phyloP scores from a whole-genome alignment of 2,329 filamentous ascomycete genomes.

The Paraphaeosphaeria minitans region DNA sequence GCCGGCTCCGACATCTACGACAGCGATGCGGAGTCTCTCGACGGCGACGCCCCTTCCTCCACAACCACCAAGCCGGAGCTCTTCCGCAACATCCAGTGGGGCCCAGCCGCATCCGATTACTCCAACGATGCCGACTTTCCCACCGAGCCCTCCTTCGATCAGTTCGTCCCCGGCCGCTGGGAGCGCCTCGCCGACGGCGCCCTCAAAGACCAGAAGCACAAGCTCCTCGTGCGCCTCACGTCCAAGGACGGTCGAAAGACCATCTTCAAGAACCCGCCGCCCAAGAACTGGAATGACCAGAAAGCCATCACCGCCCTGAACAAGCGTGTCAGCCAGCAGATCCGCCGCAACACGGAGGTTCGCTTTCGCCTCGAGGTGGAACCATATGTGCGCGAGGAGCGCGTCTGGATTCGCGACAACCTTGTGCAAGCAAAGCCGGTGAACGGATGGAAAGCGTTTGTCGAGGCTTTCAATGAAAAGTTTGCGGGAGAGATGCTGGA shows the following conservation, averaged over 20 bases:
- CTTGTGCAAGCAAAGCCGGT: conserved; percentile 27
- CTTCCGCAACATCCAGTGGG: conserved; percentile 37
- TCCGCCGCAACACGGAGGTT: conserved; percentile 34
- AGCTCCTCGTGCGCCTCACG: conserved; percentile 33
- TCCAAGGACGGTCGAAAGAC: conserved; percentile 26
- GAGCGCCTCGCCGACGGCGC: conserved; percentile 29
- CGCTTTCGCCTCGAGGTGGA: conserved; percentile 31
- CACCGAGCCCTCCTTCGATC: conserved; percentile 24
- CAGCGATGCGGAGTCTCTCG: conserved; percentile 26
- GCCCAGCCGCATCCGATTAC: conserved; percentile 21
- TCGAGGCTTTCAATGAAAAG: conserved; percentile 28
- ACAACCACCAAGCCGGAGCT: conserved; percentile 25
- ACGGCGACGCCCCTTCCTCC: conserved; percentile 20
- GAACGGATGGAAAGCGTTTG: conserved; percentile 30
- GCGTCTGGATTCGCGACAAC: conserved; percentile 31
- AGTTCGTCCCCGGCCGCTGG: conserved; percentile 37
- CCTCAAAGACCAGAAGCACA: conserved; percentile 32
- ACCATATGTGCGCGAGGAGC: conserved; percentile 29
- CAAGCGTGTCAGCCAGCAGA: conserved; percentile 39
- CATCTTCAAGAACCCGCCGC: conserved; percentile 35
- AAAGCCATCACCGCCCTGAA: conserved; percentile 33
- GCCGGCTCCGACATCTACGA: conserved; percentile 33
- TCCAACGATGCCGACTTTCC: conserved; percentile 21
- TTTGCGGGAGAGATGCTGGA: conserved; percentile 26
- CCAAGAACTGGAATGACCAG: conserved; percentile 34